These are phyloP conservation scores for Mycena galopus DNA, from an alignment of 768 basidiomycete genomes.

Conservation along the genomic window DNA sequence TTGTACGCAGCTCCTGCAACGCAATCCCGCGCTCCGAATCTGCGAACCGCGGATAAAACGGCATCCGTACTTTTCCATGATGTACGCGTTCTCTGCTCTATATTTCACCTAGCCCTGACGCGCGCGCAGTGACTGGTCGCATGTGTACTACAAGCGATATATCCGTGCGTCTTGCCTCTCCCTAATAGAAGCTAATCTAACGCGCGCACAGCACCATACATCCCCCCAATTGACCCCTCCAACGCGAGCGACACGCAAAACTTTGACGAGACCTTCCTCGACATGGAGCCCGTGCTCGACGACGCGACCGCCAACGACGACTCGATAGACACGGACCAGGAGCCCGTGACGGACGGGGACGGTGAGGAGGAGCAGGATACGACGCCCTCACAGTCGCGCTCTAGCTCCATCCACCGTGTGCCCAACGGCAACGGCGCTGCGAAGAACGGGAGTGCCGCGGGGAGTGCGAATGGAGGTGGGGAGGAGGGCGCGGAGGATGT, in stretches of 20 bases:
- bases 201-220: slow-evolving; percentile 80
- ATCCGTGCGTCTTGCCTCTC: slow-evolving; percentile 69
- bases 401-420: slow-evolving; percentile 71
- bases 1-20: slow-evolving; percentile 88
- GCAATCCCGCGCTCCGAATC: slow-evolving; percentile 91
- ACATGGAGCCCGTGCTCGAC: slow-evolving; percentile 94
- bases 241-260: slow-evolving; percentile 97
- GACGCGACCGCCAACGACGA: slow-evolving; percentile 75
- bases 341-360: slow-evolving; percentile 77
- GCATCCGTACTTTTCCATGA: slow-evolving; percentile 96
- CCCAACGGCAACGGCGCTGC: background rate
- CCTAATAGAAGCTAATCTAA: slow-evolving; percentile 22
- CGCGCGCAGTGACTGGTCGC: slow-evolving; percentile 84
- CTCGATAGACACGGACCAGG: slow-evolving; percentile 77
- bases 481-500: slow-evolving; percentile 61
- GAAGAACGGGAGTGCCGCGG: background rate
- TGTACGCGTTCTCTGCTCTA: slow-evolving; percentile 64
- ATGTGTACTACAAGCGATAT: slow-evolving; percentile 94
- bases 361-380: slow-evolving; percentile 77
- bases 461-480: slow-evolving; percentile 17
- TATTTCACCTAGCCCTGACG: slow-evolving; percentile 24
- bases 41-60: slow-evolving; percentile 94
- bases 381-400: slow-evolving; percentile 86
- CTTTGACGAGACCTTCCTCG: slow-evolving; percentile 97
- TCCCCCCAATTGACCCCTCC: slow-evolving; percentile 89